These are phyloP conservation scores for Sherardia arvensis DNA, from an alignment of 257 asterid species.

Conservation along the genomic window DNA sequence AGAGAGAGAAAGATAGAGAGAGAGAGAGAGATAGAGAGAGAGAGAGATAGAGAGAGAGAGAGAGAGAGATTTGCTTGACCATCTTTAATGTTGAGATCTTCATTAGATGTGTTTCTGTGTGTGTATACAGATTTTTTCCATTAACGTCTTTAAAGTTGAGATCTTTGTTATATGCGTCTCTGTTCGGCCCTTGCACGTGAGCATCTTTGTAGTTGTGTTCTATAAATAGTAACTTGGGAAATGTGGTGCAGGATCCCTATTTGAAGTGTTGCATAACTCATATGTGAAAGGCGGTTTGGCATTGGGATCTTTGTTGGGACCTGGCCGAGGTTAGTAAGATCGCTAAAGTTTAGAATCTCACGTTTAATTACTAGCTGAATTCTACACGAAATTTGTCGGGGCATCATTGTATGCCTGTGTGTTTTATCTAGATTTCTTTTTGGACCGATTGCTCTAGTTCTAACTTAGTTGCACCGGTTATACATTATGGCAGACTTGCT, in stretches of 20 bases:
- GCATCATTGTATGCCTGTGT: background rate
- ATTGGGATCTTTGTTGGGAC: slow-evolving; percentile 81
- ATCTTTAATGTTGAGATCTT: too few relatives aligned
- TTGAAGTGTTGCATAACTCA: slow-evolving; percentile 72
- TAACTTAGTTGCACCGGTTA: slow-evolving; percentile 11
- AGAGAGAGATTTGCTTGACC: too few relatives aligned
- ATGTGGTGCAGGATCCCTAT: slow-evolving; percentile 34
- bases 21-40: too few relatives aligned
- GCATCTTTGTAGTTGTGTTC: background rate
- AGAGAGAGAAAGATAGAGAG: too few relatives aligned
- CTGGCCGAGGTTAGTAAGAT: slow-evolving; percentile 78
- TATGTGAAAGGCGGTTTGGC: slow-evolving; percentile 90
- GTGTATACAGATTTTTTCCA: too few relatives aligned
- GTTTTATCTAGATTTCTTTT: background rate
- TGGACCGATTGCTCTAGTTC: background rate
- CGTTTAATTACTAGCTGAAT: background rate
- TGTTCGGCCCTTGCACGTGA: too few relatives aligned
- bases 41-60: too few relatives aligned
- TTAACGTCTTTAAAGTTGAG: slow-evolving; percentile 1
- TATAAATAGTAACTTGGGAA: background rate
- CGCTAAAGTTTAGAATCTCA: too few relatives aligned
- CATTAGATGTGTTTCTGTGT: too few relatives aligned
- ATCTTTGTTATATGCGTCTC: background rate
- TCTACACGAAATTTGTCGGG: too few relatives aligned
- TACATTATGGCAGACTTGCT: slow-evolving; percentile 58